Percentiles rank a stretch among this genome's conserved stretches.
phyloP scores from a whole-genome alignment of 2,329 filamentous ascomycete genomes.

The Alternaria panax region DNA sequence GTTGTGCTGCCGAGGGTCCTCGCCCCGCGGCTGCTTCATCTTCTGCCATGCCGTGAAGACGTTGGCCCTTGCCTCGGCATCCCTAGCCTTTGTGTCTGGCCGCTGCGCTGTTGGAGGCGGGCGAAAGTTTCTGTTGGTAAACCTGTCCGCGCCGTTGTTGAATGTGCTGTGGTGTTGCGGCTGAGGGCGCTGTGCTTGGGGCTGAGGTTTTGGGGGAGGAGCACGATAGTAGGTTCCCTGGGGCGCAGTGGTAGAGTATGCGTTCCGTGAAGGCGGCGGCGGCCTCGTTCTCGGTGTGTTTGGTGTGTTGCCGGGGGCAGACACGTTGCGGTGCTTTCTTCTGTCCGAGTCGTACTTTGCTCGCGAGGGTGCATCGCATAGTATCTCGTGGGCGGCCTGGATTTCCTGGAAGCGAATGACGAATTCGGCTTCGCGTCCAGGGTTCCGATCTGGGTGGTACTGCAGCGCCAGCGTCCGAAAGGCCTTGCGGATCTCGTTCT shows the following conservation, averaged over 20 bases:
- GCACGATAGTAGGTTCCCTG: slow-evolving; percentile 43
- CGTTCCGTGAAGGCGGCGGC: slow-evolving; percentile 55
- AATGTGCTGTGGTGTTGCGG: slow-evolving; percentile 40
- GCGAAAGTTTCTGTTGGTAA: slow-evolving; percentile 52
- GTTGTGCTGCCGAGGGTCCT: slow-evolving; percentile 38
- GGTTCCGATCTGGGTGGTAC: slow-evolving; percentile 90
- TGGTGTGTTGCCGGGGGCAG: slow-evolving; percentile 48
- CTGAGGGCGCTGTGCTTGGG: slow-evolving; percentile 34
- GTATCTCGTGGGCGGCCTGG: slow-evolving; percentile 82
- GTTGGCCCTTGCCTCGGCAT: slow-evolving; percentile 52
- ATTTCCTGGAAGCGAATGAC: slow-evolving; percentile 86
- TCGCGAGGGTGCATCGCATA: slow-evolving; percentile 66
- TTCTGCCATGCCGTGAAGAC: slow-evolving; percentile 60
- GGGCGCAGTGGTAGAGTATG: slow-evolving; percentile 50
- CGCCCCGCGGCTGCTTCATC: slow-evolving; percentile 51
- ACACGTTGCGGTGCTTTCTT: slow-evolving; percentile 51
- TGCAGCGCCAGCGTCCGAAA: slow-evolving; percentile 85
- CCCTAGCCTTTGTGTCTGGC: slow-evolving; percentile 41
- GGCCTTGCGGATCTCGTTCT: slow-evolving; percentile 82
- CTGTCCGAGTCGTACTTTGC: slow-evolving; percentile 69
- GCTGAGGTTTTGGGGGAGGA: slow-evolving; percentile 37
- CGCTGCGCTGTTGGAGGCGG: slow-evolving; percentile 46
- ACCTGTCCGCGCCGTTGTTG: slow-evolving; percentile 54
- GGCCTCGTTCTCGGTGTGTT: slow-evolving; percentile 51
- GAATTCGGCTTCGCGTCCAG: slow-evolving; percentile 79